These are phyloP conservation scores for Amaranthus cruentus DNA, from an alignment of 148 eudicot species.

Conservation along the genomic window DNA sequence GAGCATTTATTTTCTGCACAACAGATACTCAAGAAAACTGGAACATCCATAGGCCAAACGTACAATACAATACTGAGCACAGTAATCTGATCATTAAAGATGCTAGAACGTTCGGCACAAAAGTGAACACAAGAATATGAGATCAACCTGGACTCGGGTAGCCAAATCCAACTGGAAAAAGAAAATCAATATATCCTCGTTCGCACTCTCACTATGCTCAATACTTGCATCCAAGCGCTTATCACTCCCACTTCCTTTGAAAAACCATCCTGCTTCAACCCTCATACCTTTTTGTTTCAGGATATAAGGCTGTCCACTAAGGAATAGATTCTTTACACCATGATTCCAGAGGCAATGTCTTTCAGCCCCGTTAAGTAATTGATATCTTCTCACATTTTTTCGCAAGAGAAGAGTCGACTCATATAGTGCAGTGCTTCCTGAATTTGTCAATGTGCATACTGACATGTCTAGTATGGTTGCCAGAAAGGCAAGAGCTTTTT, in stretches of 20 bases:
- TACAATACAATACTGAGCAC: background rate
- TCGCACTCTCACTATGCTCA: slow-evolving; percentile 89
- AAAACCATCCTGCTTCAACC: slow-evolving; percentile 78
- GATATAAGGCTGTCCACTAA: slow-evolving; percentile 27
- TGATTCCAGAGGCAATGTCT: slow-evolving; percentile 30
- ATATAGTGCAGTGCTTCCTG: slow-evolving; percentile 46
- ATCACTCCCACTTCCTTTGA: slow-evolving; percentile 58
- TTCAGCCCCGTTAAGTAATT: slow-evolving; percentile 31
- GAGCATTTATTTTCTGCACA: background rate
- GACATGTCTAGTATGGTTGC: slow-evolving; percentile 46
- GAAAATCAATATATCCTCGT: slow-evolving; percentile 87
- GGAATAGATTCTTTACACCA: slow-evolving; percentile 31
- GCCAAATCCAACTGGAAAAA: slow-evolving; percentile 91
- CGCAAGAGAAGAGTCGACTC: slow-evolving; percentile 37
- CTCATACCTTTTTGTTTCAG: slow-evolving; percentile 33
- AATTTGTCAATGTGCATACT: slow-evolving; percentile 42
- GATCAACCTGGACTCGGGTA: slow-evolving; percentile 76
- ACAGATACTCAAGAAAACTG: background rate
- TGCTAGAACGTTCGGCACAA: background rate
- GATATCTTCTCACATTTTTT: slow-evolving; percentile 33
- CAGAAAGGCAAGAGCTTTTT: slow-evolving; percentile 2
- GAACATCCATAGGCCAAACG: background rate
- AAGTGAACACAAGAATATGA: background rate
- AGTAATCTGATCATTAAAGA: background rate
- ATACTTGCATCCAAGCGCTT: slow-evolving; percentile 56